Evolutionary conservation across 345 rosid species (phyloP).

Genomic region (Populus pruinosa): DNA sequence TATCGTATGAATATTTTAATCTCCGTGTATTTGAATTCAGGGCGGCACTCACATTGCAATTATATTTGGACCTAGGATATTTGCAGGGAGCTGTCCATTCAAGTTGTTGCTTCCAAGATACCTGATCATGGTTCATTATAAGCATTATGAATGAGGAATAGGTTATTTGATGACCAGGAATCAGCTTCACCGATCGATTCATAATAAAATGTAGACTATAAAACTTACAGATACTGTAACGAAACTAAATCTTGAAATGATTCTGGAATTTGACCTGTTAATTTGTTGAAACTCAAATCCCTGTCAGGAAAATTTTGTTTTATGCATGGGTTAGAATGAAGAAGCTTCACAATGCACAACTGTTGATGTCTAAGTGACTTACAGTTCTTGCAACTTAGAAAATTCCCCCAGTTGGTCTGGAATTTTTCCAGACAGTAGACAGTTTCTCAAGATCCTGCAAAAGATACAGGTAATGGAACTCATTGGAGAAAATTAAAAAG

Average conservation of each 20-base stretch:
- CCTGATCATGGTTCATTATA: slow-evolving; percentile 18
- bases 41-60: slow-evolving; percentile 39
- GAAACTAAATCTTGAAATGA: slow-evolving; percentile 34
- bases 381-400: slow-evolving; percentile 35
- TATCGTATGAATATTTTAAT: neutral
- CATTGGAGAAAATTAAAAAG: neutral
- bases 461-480: slow-evolving; percentile 2
- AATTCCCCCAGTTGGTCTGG: slow-evolving; percentile 41
- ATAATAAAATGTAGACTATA: neutral
- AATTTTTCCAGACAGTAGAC: slow-evolving; percentile 40
- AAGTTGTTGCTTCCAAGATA: slow-evolving; percentile 53
- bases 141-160: neutral
- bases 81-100: slow-evolving; percentile 43
- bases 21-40: neutral
- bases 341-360: neutral
- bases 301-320: slow-evolving; percentile 19
- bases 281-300: slow-evolving; percentile 62
- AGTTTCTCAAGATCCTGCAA: slow-evolving; percentile 49
- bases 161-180: neutral
- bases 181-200: neutral
- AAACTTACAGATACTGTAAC: slow-evolving; percentile 39
- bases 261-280: slow-evolving; percentile 43
- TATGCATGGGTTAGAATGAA: neutral
- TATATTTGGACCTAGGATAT: slow-evolving; percentile 33
- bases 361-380: slow-evolving; percentile 18